These are phyloP conservation scores for Schrenkiella parvula DNA, from an alignment of 345 rosid species.

Conservation along the genomic window DNA sequence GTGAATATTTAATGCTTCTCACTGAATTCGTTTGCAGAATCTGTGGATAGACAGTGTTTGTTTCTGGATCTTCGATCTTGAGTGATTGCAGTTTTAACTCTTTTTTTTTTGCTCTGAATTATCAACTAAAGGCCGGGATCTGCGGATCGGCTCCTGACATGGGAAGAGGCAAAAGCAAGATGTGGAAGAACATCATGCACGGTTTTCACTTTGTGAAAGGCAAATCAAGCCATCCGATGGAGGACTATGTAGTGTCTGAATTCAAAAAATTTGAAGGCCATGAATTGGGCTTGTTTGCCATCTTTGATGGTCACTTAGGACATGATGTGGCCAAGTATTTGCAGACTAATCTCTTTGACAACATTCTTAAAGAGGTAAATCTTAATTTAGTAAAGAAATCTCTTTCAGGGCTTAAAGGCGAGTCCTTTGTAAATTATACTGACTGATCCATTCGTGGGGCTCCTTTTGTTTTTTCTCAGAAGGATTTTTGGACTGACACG, in stretches of 20 bases:
- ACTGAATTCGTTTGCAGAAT: neutral
- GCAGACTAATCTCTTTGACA: neutral
- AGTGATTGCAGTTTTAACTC: neutral
- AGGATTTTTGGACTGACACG: neutral
- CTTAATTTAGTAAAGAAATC: neutral
- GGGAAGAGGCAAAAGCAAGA: neutral
- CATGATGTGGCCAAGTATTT: neutral
- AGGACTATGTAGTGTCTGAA: neutral
- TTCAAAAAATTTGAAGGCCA: neutral
- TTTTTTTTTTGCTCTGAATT: neutral
- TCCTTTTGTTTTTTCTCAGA: neutral
- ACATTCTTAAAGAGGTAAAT: neutral
- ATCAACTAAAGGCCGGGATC: neutral
- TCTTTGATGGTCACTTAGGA: neutral
- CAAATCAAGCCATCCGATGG: neutral
- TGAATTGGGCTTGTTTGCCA: neutral
- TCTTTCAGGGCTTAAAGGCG: neutral
- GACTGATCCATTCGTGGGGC: neutral
- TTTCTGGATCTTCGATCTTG: neutral
- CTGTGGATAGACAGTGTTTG: neutral
- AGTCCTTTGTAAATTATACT: neutral
- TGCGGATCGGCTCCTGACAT: neutral
- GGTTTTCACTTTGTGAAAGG: neutral
- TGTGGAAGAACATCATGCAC: neutral
- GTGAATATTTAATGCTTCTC: neutral